Evolutionary conservation across 176 grass and related monocot genomes (phyloP), one percentile per base, ranked within the genome.

Genomic region (Secale cereale): DNA sequence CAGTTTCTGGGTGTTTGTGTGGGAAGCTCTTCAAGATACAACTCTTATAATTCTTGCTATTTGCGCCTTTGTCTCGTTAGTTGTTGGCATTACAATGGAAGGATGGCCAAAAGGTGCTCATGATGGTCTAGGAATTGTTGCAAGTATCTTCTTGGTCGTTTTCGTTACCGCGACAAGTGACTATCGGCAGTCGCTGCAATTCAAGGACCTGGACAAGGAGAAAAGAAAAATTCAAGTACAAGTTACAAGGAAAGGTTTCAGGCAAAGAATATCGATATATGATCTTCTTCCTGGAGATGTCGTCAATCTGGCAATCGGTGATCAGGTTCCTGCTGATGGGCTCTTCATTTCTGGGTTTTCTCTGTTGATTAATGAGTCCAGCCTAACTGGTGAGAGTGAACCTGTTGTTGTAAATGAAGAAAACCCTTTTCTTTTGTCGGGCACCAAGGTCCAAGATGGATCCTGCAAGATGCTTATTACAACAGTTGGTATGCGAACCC

Each of bases 141-240:
- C 97, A 40, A 99, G 93, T 90, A 99, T 99, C 31, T 75, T 99
- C 56, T 82, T 99, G 59, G 97, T 99, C 6, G 97, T 99, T 74
- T 96, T 96, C 13, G 97, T 99, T 36, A 96, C 97, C 7, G 97
- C 97, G 2, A 94, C 85, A 40, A 99, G 93, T 89, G 97, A 99
- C 45, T 99, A 99, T 46, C 86, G 90, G 46, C 97, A 99, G 76
- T 99, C 93, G 12, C 82, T 99, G 82, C 97, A 99, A 35, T 99
- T 99, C 88, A 96, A 99, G 76, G 93, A 99, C 81, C 92, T 99
- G 88, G 97, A 99, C 69, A 99, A 94, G 79, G 97, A 99, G 84
- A 99, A 99, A 84, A 95, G 78, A 81, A 99, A 99, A 76, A 99
- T 99, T 31, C 87, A 65, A 19, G 84, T 99, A 27, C 97, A 96